Conservation (phyloP, 2,329 filamentous ascomycete species). For the Neocatenulostroma microsporum region DNA sequence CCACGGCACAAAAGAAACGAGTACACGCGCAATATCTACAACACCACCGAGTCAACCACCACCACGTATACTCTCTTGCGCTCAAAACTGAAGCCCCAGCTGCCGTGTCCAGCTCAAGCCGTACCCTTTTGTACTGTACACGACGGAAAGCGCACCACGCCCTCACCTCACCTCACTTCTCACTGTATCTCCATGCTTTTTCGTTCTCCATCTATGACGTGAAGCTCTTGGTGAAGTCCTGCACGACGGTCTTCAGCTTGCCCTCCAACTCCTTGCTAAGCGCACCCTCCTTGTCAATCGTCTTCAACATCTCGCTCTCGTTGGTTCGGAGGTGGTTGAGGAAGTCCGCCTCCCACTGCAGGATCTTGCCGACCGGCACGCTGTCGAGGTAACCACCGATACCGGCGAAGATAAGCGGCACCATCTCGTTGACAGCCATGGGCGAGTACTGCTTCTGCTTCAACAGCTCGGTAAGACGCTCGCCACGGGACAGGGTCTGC, state of each 20-base stretch:
- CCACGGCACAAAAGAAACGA: no score
- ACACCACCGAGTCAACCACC: no score
- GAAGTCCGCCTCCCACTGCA: slow-evolving; percentile 92
- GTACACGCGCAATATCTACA: no score
- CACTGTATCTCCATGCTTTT: no score
- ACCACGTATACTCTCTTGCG: no score
- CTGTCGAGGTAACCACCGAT: slow-evolving; percentile 91
- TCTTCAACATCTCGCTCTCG: slow-evolving; percentile 72
- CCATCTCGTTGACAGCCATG: slow-evolving; percentile 99
- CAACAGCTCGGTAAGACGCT: slow-evolving; percentile 95
- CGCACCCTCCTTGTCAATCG: slow-evolving; percentile 91
- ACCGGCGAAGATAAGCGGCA: slow-evolving; percentile 98
- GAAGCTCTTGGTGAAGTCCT: slow-evolving; percentile 92
- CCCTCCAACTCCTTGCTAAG: slow-evolving; percentile 90
- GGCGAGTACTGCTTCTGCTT: slow-evolving; percentile 99
- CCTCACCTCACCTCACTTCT: no score
- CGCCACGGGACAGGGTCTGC: slow-evolving; percentile 96
- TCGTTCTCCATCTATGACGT: slow-evolving; percentile 32
- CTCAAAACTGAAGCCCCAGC: no score
- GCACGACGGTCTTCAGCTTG: slow-evolving; percentile 69
- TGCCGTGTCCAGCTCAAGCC: no score
- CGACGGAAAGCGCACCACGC: no score
- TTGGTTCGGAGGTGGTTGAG: slow-evolving; percentile 84
- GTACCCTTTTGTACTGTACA: no score
- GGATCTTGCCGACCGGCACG: slow-evolving; percentile 84